These are phyloP conservation scores for Hortiboletus campestris DNA, from an alignment of 768 basidiomycete species.

Conservation along the genomic window DNA sequence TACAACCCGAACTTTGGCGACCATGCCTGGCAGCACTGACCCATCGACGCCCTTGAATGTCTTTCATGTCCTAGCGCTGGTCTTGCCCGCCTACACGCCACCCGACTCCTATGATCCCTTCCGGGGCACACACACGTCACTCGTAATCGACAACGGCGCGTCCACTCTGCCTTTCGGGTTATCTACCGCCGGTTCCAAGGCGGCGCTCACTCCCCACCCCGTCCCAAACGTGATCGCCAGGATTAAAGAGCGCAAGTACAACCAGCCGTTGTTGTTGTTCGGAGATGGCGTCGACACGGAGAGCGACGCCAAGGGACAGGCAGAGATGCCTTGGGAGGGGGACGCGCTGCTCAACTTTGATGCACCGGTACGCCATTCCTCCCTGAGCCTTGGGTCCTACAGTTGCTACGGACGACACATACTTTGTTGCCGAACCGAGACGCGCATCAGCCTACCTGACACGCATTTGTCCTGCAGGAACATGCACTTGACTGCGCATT, in stretches of 20 bases:
- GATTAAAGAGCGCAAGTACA: slow-evolving; percentile 86
- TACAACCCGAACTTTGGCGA: background rate
- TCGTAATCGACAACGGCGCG: slow-evolving; percentile 90
- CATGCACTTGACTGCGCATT: slow-evolving; percentile 92
- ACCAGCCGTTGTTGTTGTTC: slow-evolving; percentile 80
- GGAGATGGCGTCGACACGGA: slow-evolving; percentile 88
- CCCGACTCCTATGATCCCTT: slow-evolving; percentile 51
- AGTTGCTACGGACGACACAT: too few species aligned
- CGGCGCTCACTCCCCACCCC: slow-evolving; percentile 44
- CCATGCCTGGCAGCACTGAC: slow-evolving; percentile 13
- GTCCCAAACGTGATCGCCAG: slow-evolving; percentile 75
- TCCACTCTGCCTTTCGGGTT: slow-evolving; percentile 84
- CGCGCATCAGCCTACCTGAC: slow-evolving; percentile 1
- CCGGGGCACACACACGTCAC: slow-evolving; percentile 53
- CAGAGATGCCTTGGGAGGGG: slow-evolving; percentile 88
- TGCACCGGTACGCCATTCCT: slow-evolving; percentile 67
- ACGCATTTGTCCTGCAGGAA: slow-evolving; percentile 60
- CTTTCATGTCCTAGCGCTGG: slow-evolving; percentile 21
- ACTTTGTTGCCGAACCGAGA: background rate
- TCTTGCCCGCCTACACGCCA: slow-evolving; percentile 34
- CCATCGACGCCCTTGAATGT: slow-evolving; percentile 13
- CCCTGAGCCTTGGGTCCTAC: background rate
- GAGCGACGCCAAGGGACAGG: slow-evolving; percentile 74
- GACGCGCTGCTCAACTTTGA: slow-evolving; percentile 92
- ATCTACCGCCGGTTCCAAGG: slow-evolving; percentile 43